Evolutionary conservation across 768 basidiomycete genomes (phyloP), one percentile per base, ranked within the genome.

Genomic region (Astraeus odoratus): DNA sequence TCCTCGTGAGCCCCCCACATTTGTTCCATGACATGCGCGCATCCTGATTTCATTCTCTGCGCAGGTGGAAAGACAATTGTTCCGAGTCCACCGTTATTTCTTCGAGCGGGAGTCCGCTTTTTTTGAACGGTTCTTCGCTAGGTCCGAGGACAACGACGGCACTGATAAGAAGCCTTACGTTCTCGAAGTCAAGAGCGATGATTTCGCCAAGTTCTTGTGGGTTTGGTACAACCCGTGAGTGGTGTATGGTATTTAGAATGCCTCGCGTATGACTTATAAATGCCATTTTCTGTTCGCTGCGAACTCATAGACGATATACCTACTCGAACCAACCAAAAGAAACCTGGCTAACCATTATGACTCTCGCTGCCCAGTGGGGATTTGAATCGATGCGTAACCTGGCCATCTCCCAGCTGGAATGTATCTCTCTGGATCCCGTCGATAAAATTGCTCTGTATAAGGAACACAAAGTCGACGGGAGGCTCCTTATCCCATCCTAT

Each of bases 361-460:
- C 54, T 1, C 74, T 86, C 1, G 67, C 82, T 0, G 64, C 75
- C 15, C 55, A 64, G 3, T 87, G 81, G 82, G 31, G 51, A 0
- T 85, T 86, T 48, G 51, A 49, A 0, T 71, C 77, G 35, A 71
- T 82, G 6, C 72, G 66, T 29, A 54, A 47, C 39, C 77, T 68
- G 1, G 79, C 80, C 0, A 61, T 81, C 0, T 73, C 77, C 1
- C 76, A 83, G 43, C 66, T 84, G 0, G 74, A 78, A 44, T 67
- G 69, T 52, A 61, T 74, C 6, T 20, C 59, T 0, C 67, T 83
- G 30, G 59, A 65, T 0, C 68, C 73, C 1, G 67, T 83, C 1
- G 70, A 77, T 2, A 77, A 78, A 24, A 76, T 86, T 39, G 59
- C 67, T 4, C 58, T 76, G 0, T 86, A 85, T 51, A 80, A 81